Conservation (phyloP, 805 yeast genomes). For the Ogataea henricii region DNA sequence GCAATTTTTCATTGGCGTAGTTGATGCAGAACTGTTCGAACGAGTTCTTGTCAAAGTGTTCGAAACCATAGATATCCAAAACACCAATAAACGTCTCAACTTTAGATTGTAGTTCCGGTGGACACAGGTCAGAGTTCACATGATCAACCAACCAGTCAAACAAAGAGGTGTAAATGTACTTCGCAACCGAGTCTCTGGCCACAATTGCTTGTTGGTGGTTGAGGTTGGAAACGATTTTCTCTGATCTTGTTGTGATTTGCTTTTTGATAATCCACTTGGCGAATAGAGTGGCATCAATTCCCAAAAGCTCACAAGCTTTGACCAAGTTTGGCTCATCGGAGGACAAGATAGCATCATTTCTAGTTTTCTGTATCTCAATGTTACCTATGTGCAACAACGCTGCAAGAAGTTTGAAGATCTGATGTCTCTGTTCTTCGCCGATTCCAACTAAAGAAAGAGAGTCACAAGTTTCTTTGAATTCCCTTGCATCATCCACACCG, state of each 20-base stretch:
- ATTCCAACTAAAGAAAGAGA: conserved; percentile 85
- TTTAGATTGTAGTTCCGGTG: conserved; percentile 61
- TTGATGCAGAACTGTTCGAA: conserved; percentile 97
- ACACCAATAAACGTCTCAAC: conserved; percentile 87
- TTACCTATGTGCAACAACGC: conserved; percentile 93
- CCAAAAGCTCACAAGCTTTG: conserved; percentile 82
- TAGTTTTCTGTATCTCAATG: conserved; percentile 79
- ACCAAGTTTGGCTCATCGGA: conserved; percentile 85
- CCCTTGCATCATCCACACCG: conserved; percentile 81
- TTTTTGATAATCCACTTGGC: conserved; percentile 92
- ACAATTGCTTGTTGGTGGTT: conserved; percentile 83
- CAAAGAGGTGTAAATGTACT: conserved; percentile 86
- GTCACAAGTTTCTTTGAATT: conserved; percentile 71
- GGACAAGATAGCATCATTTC: conserved; percentile 77
- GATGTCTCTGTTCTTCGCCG: conserved; percentile 53
- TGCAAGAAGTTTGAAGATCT: conserved; percentile 78
- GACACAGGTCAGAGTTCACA: conserved; percentile 80
- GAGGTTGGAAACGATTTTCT: conserved; percentile 83
- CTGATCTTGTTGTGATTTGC: conserved; percentile 89
- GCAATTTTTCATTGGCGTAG: conserved; percentile 94
- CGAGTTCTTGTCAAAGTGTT: conserved; percentile 90
- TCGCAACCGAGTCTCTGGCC: conserved; percentile 96
- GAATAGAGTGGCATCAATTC: conserved; percentile 70
- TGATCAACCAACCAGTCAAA: conserved; percentile 94
- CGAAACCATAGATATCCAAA: conserved; percentile 95